Conservation (phyloP, 108 stramenopile species). For the Cyclotella kingstonii region DNA sequence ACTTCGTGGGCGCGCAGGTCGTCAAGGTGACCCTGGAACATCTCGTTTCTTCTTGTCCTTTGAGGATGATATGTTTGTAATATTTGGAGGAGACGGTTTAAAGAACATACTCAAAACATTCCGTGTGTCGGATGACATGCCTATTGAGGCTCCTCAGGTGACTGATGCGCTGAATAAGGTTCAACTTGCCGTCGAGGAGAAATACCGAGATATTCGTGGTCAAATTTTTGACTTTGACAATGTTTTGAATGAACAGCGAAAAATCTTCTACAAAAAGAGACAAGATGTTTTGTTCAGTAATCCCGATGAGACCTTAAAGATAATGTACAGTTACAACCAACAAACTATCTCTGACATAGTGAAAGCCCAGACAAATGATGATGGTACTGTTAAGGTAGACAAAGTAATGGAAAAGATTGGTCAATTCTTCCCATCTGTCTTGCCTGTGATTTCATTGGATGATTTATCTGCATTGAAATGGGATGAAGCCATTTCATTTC, state of each 20-base stretch:
- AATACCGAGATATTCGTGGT: constrained; percentile 81
- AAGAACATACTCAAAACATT: constrained; percentile 83
- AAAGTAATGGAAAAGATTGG: constrained; percentile 77
- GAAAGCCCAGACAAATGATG: constrained; percentile 65
- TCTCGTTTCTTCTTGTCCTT: constrained; percentile 93
- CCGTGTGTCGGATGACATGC: constrained; percentile 90
- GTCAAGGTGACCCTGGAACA: constrained; percentile 94
- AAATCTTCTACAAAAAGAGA: constrained; percentile 69
- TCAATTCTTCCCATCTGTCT: constrained; percentile 82
- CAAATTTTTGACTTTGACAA: constrained; percentile 87
- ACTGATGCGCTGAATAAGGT: constrained; percentile 83
- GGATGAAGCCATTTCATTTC: constrained; percentile 49
- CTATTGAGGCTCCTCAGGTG: constrained; percentile 85
- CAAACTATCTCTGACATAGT: constrained; percentile 74
- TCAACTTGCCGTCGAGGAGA: constrained; percentile 82
- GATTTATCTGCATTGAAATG: constrained; percentile 54
- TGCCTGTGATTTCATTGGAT: constrained; percentile 40
- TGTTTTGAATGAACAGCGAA: constrained; percentile 75
- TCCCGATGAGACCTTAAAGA: constrained; percentile 55
- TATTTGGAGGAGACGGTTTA: constrained; percentile 86
- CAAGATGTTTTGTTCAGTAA: constrained; percentile 55
- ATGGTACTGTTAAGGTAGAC: constrained; percentile 55
- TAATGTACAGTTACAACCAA: constrained; percentile 66
- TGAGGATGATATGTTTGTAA: constrained; percentile 96
- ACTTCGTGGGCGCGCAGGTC: constrained; percentile 91